Percentiles rank a stretch among this genome's conserved stretches.
Evolutionary conservation across 2,329 filamentous ascomycete species (phyloP).

Genomic region (Apiospora sp.): DNA sequence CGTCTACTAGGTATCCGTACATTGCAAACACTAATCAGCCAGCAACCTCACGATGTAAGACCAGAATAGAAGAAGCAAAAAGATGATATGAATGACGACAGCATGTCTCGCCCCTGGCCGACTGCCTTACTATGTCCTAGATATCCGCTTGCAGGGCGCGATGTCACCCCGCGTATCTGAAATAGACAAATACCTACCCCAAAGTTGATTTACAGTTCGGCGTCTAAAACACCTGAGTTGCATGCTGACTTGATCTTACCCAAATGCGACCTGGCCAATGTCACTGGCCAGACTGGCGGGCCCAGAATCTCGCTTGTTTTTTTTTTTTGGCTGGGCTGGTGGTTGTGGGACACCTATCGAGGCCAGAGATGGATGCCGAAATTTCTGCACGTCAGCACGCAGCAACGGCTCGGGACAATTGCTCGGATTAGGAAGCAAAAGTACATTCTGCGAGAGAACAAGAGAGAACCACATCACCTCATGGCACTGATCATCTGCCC

Average conservation of each 20-base stretch:
- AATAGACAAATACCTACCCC: background rate
- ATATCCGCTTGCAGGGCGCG: background rate
- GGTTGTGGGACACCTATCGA: background rate
- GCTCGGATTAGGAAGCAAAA: background rate
- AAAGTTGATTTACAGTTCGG: background rate
- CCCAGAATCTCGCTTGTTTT: background rate
- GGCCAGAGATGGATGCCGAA: background rate
- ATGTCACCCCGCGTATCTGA: constrained; percentile 19
- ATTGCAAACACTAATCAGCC: background rate
- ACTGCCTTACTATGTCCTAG: background rate
- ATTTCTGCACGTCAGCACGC: background rate
- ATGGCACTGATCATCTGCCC: background rate
- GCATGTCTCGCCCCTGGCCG: background rate
- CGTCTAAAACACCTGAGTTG: background rate
- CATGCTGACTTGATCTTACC: constrained; percentile 4
- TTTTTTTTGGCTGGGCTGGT: background rate
- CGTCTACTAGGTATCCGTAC: too few relatives aligned
- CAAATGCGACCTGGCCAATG: background rate
- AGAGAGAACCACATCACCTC: background rate
- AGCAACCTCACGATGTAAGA: background rate
- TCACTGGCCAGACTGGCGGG: background rate
- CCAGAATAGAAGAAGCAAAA: background rate
- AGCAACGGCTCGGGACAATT: background rate
- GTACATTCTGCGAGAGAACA: background rate
- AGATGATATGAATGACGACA: background rate